Conservation (phyloP, 2,329 filamentous ascomycete genomes). For the Colletotrichum melonis region DNA sequence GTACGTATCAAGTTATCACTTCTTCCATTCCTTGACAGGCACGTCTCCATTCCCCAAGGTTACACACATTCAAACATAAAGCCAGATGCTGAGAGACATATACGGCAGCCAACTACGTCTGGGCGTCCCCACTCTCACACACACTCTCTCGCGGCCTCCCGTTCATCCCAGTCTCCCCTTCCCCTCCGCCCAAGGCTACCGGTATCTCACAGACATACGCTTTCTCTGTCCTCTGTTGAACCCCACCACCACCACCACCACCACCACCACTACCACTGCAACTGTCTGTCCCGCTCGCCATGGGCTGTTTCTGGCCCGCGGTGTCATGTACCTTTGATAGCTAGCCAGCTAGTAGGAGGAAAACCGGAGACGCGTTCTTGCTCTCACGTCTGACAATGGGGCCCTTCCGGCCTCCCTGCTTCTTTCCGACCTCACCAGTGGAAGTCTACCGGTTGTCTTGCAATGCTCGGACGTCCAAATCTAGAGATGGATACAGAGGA, state of each 20-base stretch:
- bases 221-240: slow-evolving; percentile 1
- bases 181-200: background rate
- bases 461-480: slow-evolving; percentile 20
- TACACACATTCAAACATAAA: slow-evolving; percentile 28
- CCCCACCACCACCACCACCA: slow-evolving; percentile 21
- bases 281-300: slow-evolving; percentile 3
- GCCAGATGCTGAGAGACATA: slow-evolving; percentile 7
- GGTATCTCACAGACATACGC: background rate
- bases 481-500: slow-evolving; percentile 15
- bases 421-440: slow-evolving; percentile 23
- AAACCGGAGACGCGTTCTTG: background rate
- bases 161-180: background rate
- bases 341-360: background rate
- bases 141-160: slow-evolving; percentile 4
- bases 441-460: slow-evolving; percentile 26
- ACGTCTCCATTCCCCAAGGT: slow-evolving; percentile 31
- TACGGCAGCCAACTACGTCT: slow-evolving; percentile 17
- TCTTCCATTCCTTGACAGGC: slow-evolving; percentile 29
- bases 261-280: slow-evolving; percentile 17
- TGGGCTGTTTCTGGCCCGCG: background rate
- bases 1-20: slow-evolving; percentile 30
- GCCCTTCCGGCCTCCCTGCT: slow-evolving; percentile 29
- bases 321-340: background rate
- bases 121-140: slow-evolving; percentile 1
- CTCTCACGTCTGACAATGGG: slow-evolving; percentile 21